phyloP scores from a whole-genome alignment of 23 red algal species.

The Gracilaria domingensis region DNA sequence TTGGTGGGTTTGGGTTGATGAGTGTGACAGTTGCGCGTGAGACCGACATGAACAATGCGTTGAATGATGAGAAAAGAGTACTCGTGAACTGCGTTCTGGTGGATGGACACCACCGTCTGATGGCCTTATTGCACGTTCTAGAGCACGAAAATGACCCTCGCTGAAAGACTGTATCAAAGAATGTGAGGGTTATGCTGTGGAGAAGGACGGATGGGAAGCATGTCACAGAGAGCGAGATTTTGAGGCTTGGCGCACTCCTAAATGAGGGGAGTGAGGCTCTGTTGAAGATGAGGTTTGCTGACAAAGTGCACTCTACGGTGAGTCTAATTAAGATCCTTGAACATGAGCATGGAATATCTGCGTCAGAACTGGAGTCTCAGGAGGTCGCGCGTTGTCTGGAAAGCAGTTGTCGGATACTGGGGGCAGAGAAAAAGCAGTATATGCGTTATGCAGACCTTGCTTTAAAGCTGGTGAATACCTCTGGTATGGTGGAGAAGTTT shows the following conservation, averaged over 20 bases:
- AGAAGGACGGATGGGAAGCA: conserved; percentile 8
- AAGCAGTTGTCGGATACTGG: not conserved
- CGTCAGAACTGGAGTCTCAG: not conserved
- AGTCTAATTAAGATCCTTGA: not conserved
- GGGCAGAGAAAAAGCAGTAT: not conserved
- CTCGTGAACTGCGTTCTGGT: conserved; percentile 4
- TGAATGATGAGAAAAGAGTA: not conserved
- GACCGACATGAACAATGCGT: not conserved
- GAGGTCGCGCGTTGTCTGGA: not conserved
- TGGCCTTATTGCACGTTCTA: not conserved
- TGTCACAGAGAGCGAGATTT: conserved; percentile 10
- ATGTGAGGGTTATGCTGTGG: conserved; percentile 21
- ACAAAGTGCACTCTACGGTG: conserved; percentile 29
- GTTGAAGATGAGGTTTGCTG: conserved; percentile 28
- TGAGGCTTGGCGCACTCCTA: conserved; percentile 1
- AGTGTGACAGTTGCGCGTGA: conserved; percentile 19
- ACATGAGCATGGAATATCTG: not conserved
- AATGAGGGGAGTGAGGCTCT: conserved; percentile 12
- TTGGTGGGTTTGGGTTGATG: conserved; percentile 6
- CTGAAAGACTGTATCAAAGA: not conserved
- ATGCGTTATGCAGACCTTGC: conserved; percentile 8
- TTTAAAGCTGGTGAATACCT: not conserved
- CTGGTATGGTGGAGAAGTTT: not conserved
- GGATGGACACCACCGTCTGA: not conserved
- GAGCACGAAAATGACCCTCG: not conserved